phyloP scores from a whole-genome alignment of 805 yeast species.

The Candida mattraensis region DNA sequence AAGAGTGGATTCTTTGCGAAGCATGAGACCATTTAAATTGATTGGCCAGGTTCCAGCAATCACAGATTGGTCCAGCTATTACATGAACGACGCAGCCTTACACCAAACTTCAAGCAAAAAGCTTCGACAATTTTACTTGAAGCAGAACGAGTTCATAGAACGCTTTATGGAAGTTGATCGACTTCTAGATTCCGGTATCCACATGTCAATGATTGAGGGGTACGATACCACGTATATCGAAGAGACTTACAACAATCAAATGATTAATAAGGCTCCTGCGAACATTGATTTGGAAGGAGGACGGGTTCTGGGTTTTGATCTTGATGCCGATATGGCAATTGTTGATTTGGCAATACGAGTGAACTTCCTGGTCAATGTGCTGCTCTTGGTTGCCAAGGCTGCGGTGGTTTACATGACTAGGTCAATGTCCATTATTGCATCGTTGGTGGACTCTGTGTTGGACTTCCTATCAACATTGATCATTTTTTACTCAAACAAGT shows the following conservation, averaged over 20 bases:
- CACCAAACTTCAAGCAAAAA: slow-evolving; percentile 26
- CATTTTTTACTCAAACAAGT: slow-evolving; percentile 59
- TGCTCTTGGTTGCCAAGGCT: slow-evolving; percentile 59
- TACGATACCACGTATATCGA: slow-evolving; percentile 44
- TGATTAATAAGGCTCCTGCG: slow-evolving; percentile 48
- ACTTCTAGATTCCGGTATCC: slow-evolving; percentile 69
- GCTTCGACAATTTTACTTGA: slow-evolving; percentile 46
- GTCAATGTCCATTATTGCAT: slow-evolving; percentile 76
- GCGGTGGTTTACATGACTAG: slow-evolving; percentile 61
- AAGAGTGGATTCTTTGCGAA: slow-evolving; percentile 35
- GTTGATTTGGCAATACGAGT: slow-evolving; percentile 61
- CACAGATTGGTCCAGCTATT: slow-evolving; percentile 39
- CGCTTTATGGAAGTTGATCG: slow-evolving; percentile 60
- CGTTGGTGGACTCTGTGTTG: slow-evolving; percentile 71
- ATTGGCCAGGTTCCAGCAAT: slow-evolving; percentile 44
- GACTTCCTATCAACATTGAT: slow-evolving; percentile 76
- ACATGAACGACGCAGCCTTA: slow-evolving; percentile 26
- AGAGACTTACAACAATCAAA: slow-evolving; percentile 1
- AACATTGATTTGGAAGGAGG: slow-evolving; percentile 59
- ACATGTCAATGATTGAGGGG: slow-evolving; percentile 59
- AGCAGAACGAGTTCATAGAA: slow-evolving; percentile 61
- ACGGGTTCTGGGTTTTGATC: slow-evolving; percentile 49
- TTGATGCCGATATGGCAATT: slow-evolving; percentile 39
- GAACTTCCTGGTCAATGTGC: slow-evolving; percentile 58
- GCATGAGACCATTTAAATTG: slow-evolving; percentile 46